Percentiles rank a stretch among this genome's conserved stretches.
Conservation (phyloP, 1,284 basidiomycete species). For the Xanthoconium separans region DNA sequence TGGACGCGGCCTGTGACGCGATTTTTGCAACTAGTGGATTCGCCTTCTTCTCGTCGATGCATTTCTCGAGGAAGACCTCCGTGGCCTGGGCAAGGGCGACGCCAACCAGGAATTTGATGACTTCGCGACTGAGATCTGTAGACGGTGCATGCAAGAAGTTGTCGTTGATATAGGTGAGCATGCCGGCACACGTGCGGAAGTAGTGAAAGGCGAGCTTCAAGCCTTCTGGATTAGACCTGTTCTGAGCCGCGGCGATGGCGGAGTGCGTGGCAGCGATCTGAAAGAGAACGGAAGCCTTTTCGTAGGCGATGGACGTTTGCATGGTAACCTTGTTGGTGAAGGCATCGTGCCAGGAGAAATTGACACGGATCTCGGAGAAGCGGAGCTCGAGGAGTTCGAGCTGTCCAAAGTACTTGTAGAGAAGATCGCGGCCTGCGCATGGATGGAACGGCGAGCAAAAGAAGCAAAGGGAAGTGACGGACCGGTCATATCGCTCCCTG, state of each 20-base stretch:
- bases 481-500: slow-evolving; percentile 93
- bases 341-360: slow-evolving; percentile 96
- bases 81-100: slow-evolving; percentile 92
- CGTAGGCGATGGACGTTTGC: slow-evolving; percentile 95
- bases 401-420: slow-evolving; percentile 99
- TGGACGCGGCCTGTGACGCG: slow-evolving; percentile 77
- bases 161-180: slow-evolving; percentile 99
- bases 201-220: slow-evolving; percentile 94
- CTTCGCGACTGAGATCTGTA: slow-evolving; percentile 93
- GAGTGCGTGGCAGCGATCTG: slow-evolving; percentile 95
- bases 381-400: slow-evolving; percentile 96
- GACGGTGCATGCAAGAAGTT: slow-evolving; percentile 99
- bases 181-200: slow-evolving; percentile 90
- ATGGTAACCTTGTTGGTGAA: slow-evolving; percentile 93
- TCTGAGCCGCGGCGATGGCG: slow-evolving; percentile 81
- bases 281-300: slow-evolving; percentile 98
- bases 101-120: slow-evolving; percentile 89
- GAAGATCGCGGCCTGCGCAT: slow-evolving; percentile 77
- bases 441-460: slow-evolving; percentile 3
- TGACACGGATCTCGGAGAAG: slow-evolving; percentile 94
- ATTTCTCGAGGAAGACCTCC: slow-evolving; percentile 96
- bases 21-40: slow-evolving; percentile 82
- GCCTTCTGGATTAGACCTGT: slow-evolving; percentile 88
- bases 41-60: slow-evolving; percentile 87
- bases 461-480: slow-evolving; percentile 23